These are phyloP conservation scores for Pogostemon cablin DNA, from an alignment of 257 asterid genomes.

Conservation along the genomic window DNA sequence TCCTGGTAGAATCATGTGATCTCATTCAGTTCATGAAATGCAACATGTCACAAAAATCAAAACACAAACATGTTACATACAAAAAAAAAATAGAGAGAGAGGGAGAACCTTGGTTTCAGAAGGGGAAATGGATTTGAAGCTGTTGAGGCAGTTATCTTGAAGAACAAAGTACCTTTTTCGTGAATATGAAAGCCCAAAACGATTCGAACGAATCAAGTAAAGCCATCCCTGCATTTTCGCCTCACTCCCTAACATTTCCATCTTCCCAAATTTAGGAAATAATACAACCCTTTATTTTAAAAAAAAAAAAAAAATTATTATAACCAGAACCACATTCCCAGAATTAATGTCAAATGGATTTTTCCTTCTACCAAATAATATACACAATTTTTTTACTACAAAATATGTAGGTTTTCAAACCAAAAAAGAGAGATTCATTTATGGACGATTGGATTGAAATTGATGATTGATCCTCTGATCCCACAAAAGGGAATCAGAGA, in stretches of 20 bases:
- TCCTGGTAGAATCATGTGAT: neutral
- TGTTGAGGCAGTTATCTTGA: constrained; percentile 78
- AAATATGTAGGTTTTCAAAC: constrained; percentile 10
- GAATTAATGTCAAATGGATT: neutral
- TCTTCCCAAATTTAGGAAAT: neutral
- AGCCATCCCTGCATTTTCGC: constrained; percentile 91
- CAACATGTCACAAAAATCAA: neutral
- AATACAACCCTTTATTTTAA: neutral
- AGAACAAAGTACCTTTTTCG: constrained; percentile 87
- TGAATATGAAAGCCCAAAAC: constrained; percentile 80
- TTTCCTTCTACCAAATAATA: neutral
- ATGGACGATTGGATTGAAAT: constrained; percentile 2
- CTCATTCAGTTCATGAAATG: too few relatives aligned
- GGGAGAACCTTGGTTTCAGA: constrained; percentile 58
- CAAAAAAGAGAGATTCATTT: neutral
- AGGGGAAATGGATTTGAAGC: constrained; percentile 74
- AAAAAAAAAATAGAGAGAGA: constrained; percentile 6
- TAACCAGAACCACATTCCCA: constrained; percentile 29
- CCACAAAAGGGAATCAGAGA: constrained; percentile 76
- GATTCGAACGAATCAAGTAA: constrained; percentile 66
- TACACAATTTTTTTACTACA: neutral
- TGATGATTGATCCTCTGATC: constrained; percentile 68
- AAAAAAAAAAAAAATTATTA: too few relatives aligned
- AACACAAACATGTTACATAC: neutral
- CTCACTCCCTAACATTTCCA: constrained; percentile 45